A percentile compares a stretch with the other conserved stretches of the same genome.
Evolutionary conservation across 1,139 yeast genomes (phyloP).

Genomic region (Arxiozyma telluris): DNA sequence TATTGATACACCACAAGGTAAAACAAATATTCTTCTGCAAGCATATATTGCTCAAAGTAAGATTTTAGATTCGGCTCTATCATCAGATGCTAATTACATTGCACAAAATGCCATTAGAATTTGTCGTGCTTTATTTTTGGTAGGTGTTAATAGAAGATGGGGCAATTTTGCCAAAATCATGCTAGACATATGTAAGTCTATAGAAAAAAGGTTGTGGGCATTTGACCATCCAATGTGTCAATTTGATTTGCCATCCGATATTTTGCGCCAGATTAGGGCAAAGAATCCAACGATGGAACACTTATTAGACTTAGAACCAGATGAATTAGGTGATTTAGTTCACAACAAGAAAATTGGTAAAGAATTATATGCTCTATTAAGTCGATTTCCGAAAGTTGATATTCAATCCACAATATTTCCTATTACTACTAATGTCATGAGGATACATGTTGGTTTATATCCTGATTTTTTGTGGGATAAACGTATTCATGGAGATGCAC

Average conservation of each 20-base stretch:
- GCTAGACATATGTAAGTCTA: conserved; percentile 74
- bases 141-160: conserved; percentile 86
- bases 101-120: conserved; percentile 95
- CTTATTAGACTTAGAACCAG: conserved; percentile 62
- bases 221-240: conserved; percentile 87
- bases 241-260: conserved; percentile 66
- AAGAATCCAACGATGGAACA: conserved; percentile 63
- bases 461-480: conserved; percentile 85
- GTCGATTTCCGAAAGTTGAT: conserved; percentile 63
- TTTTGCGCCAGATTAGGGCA: conserved; percentile 52
- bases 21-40: conserved; percentile 80
- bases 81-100: conserved; percentile 83
- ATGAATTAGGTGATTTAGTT: conserved; percentile 81
- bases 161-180: conserved; percentile 67
- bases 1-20: conserved; percentile 68
- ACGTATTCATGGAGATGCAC: conserved; percentile 71
- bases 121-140: conserved; percentile 77
- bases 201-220: conserved; percentile 80
- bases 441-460: conserved; percentile 60
- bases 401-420: conserved; percentile 85
- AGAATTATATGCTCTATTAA: conserved; percentile 49
- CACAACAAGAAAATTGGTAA: conserved; percentile 73
- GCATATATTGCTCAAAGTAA: conserved; percentile 72
- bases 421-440: conserved; percentile 75
- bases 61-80: conserved; percentile 69